Conservation (phyloP, 2,329 filamentous ascomycete genomes). For the Phyllosticta citriasiana region DNA sequence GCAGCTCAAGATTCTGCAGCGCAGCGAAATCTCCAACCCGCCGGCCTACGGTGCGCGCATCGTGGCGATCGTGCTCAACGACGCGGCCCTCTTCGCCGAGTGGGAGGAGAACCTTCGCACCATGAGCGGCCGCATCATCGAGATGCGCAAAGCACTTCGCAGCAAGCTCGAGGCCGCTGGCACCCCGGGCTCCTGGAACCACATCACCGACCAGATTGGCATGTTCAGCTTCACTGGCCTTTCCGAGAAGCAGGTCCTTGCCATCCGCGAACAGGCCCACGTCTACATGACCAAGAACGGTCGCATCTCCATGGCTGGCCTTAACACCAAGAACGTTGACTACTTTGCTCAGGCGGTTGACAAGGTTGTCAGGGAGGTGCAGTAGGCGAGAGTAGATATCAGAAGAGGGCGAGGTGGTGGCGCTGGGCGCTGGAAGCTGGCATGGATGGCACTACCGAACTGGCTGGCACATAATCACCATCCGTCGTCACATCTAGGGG, state of each 20-base stretch:
- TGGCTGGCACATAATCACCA: not conserved
- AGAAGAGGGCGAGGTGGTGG: not conserved
- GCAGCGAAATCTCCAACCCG: constrained; percentile 95
- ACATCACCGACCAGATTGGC: constrained; percentile 97
- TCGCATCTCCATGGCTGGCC: constrained; percentile 94
- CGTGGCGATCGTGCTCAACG: constrained; percentile 74
- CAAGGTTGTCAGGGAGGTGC: constrained; percentile 59
- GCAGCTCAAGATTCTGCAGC: constrained; percentile 88
- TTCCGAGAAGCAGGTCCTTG: constrained; percentile 60
- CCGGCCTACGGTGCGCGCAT: constrained; percentile 91
- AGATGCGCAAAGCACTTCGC: constrained; percentile 74
- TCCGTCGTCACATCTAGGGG: not conserved
- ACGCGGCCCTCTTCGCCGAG: constrained; percentile 68
- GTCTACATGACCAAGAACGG: constrained; percentile 97
- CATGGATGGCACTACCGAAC: not conserved
- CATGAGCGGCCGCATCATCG: constrained; percentile 92
- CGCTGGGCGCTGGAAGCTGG: not conserved
- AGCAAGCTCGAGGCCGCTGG: constrained; percentile 71
- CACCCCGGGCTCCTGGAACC: constrained; percentile 88
- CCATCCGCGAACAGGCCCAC: constrained; percentile 60
- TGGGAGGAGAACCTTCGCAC: constrained; percentile 88
- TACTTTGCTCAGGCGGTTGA: constrained; percentile 88
- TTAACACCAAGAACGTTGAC: constrained; percentile 85
- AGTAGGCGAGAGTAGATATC: constrained; percentile 14
- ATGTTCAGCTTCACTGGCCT: constrained; percentile 97